A percentile compares a stretch with the other conserved stretches of the same genome.
These are phyloP conservation scores for Trichoderma oligosporum DNA, from an alignment of 2,329 filamentous ascomycete genomes.

Conservation along the genomic window DNA sequence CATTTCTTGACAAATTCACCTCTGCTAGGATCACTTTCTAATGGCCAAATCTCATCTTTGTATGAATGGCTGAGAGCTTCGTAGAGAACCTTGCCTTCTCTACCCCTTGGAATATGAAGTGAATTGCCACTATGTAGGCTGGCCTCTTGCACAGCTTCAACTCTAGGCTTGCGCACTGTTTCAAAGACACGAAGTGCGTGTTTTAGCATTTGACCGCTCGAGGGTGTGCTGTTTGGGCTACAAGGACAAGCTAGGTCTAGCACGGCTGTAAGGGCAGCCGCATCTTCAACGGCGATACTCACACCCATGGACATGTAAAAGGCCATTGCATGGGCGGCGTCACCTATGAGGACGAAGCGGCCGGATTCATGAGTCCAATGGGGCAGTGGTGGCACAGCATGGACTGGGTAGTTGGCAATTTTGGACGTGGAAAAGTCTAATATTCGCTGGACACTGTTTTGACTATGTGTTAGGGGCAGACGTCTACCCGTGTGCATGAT, in stretches of 20 bases:
- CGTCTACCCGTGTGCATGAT: too few species aligned
- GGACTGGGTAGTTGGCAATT: conserved; percentile 22
- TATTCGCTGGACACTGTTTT: conserved; percentile 19
- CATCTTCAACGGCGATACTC: conserved; percentile 23
- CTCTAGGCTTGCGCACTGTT: conserved; percentile 17
- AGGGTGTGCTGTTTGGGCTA: background rate
- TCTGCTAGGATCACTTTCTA: background rate
- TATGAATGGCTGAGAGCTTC: conserved; percentile 15
- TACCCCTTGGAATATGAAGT: conserved; percentile 9
- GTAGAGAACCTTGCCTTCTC: conserved; percentile 15
- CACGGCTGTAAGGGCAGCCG: conserved; percentile 19
- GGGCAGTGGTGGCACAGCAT: conserved; percentile 20
- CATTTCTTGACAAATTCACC: background rate
- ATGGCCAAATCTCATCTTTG: background rate
- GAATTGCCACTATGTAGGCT: conserved; percentile 21
- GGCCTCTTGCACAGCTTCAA: conserved; percentile 19
- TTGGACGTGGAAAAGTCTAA: conserved; percentile 15
- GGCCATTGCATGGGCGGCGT: conserved; percentile 24
- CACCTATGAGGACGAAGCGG: conserved; percentile 21
- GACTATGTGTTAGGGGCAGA: background rate
- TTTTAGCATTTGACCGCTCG: background rate
- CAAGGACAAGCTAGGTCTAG: conserved; percentile 18
- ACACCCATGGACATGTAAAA: conserved; percentile 25
- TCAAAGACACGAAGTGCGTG: conserved; percentile 19
- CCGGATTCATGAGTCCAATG: conserved; percentile 20